Conservation (phyloP, 106 monocot species). For the Acanthochlamys bracteata region DNA sequence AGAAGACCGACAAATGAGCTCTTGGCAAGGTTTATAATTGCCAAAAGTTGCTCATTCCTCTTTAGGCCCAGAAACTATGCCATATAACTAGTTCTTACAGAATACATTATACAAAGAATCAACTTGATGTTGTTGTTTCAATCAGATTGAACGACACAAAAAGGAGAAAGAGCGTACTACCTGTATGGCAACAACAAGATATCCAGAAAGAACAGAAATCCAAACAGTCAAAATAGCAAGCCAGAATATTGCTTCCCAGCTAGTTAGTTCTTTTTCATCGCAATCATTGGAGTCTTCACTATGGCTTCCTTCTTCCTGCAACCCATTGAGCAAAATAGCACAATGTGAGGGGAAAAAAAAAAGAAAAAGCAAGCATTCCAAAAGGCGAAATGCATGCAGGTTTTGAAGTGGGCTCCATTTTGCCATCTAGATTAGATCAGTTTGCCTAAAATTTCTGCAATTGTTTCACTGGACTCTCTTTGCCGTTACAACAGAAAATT, state of each 20-base stretch:
- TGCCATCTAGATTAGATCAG: too few species aligned
- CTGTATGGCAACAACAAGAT: constrained; percentile 94
- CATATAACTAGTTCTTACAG: not conserved
- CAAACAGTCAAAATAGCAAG: constrained; percentile 78
- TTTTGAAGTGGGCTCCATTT: too few species aligned
- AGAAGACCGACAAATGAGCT: too few species aligned
- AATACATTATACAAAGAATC: not conserved
- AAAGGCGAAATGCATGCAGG: too few species aligned
- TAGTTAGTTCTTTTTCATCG: constrained; percentile 56
- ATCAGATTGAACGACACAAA: too few species aligned
- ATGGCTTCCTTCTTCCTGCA: constrained; percentile 44
- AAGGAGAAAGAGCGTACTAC: constrained; percentile 15
- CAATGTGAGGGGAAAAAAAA: too few species aligned
- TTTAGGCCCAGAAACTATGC: not conserved
- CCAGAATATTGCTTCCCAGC: constrained; percentile 77
- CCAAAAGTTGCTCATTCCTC: not conserved
- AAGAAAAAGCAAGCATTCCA: too few species aligned
- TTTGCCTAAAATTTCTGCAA: too few species aligned
- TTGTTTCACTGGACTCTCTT: too few species aligned
- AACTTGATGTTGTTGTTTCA: too few species aligned
- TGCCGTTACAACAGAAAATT: too few species aligned
- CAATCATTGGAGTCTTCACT: constrained; percentile 44
- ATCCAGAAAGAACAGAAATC: constrained; percentile 86
- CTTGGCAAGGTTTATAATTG: too few species aligned
- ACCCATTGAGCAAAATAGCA: not conserved